Base-by-base conservation (phyloP, 2,329 filamentous ascomycete species). In the Beauveria varroae region DNA sequence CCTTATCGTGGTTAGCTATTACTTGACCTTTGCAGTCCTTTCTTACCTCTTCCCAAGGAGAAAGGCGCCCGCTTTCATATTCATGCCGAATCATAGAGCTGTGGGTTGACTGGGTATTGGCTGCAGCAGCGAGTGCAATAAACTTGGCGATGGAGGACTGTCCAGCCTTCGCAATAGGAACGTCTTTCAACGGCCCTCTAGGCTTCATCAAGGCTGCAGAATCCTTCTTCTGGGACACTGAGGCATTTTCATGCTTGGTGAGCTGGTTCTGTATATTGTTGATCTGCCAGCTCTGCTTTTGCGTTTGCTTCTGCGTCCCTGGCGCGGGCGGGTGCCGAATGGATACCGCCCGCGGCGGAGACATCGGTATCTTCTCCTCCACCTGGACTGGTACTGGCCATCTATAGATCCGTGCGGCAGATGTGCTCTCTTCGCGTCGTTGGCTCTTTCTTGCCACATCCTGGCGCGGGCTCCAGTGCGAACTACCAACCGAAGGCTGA, bases 31-130 rank as follows among this genome's bases (percentile, higher is more conserved):
- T 7, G 50, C 40, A 62, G 7, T 12, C 28, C 2, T 46, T 6
- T 9, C 63, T 62, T 37, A 69, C 68, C 43, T 66, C 65, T 43
- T 67, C 65, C 69, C 67, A 71, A 40, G 69, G 66, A 26, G 68
- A 68, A 24, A 71, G 61, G 24, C 69, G 65, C 34, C 68, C 68
- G 10, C n/a, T 28, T 41, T 60, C 50, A 16, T 7, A 1, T 14
- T 26, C 49, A 16, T 26, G 50, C 50, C 43, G 28, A 5, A 30
- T 3, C 9, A 22, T 6, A 34, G 30, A 54, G n/a, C 2, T 22
- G n/a, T 22, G n/a, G n/a, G 5, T 16, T 8, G 24, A 18, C 20
- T 30, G 18, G 16, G 9, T 55, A 3, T 22, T 16, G 20, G 40
- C 14, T 40, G 41, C 40, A 6, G 14, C 26, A 7, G 46, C 9